A percentile compares a stretch with the other conserved stretches of the same genome.
These are phyloP conservation scores for Fusarium multiceps DNA, from an alignment of 2,329 filamentous ascomycete species.

Conservation along the genomic window DNA sequence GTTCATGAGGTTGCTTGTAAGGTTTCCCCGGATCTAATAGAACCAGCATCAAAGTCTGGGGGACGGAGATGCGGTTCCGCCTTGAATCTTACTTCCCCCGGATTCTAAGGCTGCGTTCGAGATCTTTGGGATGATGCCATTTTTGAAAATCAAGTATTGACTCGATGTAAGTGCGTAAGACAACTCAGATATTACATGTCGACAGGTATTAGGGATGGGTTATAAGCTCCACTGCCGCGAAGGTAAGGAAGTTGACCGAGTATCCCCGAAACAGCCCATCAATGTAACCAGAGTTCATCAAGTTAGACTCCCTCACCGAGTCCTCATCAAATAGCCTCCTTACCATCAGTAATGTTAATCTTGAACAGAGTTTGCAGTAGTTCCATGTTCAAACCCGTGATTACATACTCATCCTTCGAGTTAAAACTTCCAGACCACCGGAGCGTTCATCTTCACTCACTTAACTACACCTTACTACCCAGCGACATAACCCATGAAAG, in stretches of 20 bases:
- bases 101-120: constrained; percentile 1
- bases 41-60: background rate
- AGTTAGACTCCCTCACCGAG: background rate
- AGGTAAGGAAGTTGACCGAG: constrained; percentile 20
- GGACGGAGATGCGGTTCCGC: constrained; percentile 22
- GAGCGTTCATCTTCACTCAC: background rate
- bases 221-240: background rate
- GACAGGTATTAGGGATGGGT: background rate
- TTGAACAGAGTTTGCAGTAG: background rate
- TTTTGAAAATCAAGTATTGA: background rate
- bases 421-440: background rate
- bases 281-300: constrained; percentile 8
- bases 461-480: background rate
- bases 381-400: background rate
- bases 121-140: constrained; percentile 18
- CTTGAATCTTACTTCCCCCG: constrained; percentile 9
- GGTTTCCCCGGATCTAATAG: background rate
- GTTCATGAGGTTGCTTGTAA: background rate
- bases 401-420: background rate
- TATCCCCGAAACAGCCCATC: too few species aligned
- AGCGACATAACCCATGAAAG: background rate
- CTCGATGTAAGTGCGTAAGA: background rate
- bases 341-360: background rate
- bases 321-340: background rate
- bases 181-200: background rate